These are phyloP conservation scores for Kentomonas sorsogonicus DNA, from an alignment of 208 protist species.

Conservation along the genomic window DNA sequence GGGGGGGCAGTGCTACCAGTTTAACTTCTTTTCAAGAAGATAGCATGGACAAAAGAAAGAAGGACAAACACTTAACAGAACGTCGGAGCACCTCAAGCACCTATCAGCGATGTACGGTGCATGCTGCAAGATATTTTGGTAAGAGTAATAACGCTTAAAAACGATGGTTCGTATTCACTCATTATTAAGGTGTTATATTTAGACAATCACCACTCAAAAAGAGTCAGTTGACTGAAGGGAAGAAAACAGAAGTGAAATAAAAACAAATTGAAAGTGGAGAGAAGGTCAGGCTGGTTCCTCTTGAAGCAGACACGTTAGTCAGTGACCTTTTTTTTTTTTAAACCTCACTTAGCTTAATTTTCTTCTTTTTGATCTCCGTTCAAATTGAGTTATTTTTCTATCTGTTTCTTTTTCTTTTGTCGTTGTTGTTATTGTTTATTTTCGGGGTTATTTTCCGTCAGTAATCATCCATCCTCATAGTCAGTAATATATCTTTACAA, in stretches of 20 bases:
- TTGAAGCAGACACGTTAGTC: too few relatives aligned
- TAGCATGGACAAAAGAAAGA: slow-evolving; percentile 6
- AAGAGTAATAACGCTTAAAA: too few relatives aligned
- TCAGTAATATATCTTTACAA: not conserved
- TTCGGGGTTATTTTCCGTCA: too few relatives aligned
- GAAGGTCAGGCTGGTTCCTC: too few relatives aligned
- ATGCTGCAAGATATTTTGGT: too few relatives aligned
- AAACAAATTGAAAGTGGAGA: slow-evolving; percentile 13
- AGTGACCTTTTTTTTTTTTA: not conserved
- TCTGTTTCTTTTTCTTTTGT: slow-evolving; percentile 9
- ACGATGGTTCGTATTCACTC: too few relatives aligned
- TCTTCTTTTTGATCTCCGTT: not conserved
- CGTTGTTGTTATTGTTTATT: slow-evolving; percentile 5
- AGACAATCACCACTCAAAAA: too few relatives aligned
- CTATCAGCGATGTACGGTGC: too few relatives aligned
- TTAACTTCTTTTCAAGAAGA: not conserved
- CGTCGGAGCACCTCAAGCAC: too few relatives aligned
- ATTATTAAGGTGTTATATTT: too few relatives aligned
- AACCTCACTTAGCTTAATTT: not conserved
- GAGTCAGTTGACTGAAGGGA: not conserved
- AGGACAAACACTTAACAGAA: not conserved
- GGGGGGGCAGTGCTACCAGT: not conserved
- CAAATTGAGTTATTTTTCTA: not conserved
- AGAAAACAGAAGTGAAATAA: slow-evolving; percentile 12
- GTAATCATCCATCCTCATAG: too few relatives aligned